Evolutionary conservation across 331 rosid species (phyloP), one percentile per base, ranked within the genome.

Genomic region (Saraca asoca): DNA sequence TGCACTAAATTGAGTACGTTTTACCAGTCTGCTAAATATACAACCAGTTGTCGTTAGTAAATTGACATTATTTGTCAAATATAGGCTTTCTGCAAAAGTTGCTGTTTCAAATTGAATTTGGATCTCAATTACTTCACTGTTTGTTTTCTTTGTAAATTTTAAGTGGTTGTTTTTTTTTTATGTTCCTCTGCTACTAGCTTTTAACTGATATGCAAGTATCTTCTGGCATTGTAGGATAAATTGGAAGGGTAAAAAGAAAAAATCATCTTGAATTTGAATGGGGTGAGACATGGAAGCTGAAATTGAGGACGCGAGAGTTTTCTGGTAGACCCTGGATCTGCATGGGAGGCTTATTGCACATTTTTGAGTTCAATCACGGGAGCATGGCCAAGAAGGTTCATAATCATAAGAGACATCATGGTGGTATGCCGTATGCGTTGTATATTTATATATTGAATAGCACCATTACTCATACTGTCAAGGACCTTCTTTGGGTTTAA

Each of bases 321-420:
- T 83, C 76, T 73, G 74, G 78, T 78, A 80, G 88, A 77, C 76
- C 82, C 66, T 51, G 46, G 70, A 73, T 72, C 71, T 82, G 90
- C 79, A 94, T 94, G 97, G 95, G 97, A 81, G 83, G 95, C 76
- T 78, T 90, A 75, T 83, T 85, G 58, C 90, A 82, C 70, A 79
- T 87, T 51, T 79, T 88, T 64, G 63, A 90, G 77, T 90, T 83
- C 80, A 81, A 85, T 54, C 87, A 75, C 37, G 82, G 85, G 62
- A 86, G 85, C 78, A 94, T 88, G 99, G 97, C 96, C 75, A 94
- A 83, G 85, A 94, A 94, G 73, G 81, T 90, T 39, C 85, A 73
- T 79, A 60, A 78, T 39, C 89, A 78, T 39, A 80, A 83, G 87
- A 85, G 80, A 75, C 86, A 75, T 68, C 81, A 64, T 62, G 85